phyloP scores from a whole-genome alignment of 805 yeast genomes.

The Torulaspora maleeae region DNA sequence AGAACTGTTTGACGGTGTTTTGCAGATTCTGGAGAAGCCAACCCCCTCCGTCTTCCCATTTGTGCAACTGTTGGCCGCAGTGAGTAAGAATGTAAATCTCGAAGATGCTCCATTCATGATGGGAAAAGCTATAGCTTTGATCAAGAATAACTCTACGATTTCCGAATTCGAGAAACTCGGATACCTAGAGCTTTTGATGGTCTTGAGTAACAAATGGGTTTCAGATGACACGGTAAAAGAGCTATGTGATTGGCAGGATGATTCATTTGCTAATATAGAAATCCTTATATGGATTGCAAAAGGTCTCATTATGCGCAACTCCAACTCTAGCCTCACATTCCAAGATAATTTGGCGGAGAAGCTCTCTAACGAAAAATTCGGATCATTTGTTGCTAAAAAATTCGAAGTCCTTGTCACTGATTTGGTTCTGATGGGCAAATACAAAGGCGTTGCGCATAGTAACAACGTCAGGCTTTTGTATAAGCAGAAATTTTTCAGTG shows the following conservation, averaged over 20 bases:
- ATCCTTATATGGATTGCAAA: conserved; percentile 65
- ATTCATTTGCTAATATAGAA: conserved; percentile 43
- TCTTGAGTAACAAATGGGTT: conserved; percentile 31
- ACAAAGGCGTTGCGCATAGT: conserved; percentile 40
- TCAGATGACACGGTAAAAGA: conserved; percentile 13
- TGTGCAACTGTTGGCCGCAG: conserved; percentile 46
- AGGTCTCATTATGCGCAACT: conserved; percentile 59
- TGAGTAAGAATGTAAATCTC: conserved; percentile 41
- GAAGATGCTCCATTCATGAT: conserved; percentile 17
- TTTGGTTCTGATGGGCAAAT: conserved; percentile 53
- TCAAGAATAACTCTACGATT: conserved; percentile 3
- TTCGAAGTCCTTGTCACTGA: conserved; percentile 67
- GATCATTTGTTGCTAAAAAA: conserved; percentile 46
- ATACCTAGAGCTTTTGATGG: conserved; percentile 28
- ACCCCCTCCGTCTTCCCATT: conserved; percentile 38
- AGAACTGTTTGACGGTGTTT: conserved; percentile 35
- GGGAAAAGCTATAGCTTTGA: conserved; percentile 6
- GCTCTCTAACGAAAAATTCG: conserved; percentile 35
- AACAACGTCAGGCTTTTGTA: conserved; percentile 62
- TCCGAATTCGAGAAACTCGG: conserved; percentile 25
- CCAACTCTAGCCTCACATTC: conserved; percentile 35
- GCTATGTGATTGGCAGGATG: conserved; percentile 15
- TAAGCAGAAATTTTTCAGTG: conserved; percentile 74
- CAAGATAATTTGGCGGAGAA: conserved; percentile 37
- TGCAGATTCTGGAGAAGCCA: conserved; percentile 16